Evolutionary conservation across 1,284 basidiomycete genomes (phyloP), one percentile per base, ranked within the genome.

Genomic region (Ceratobasidium sp.): DNA sequence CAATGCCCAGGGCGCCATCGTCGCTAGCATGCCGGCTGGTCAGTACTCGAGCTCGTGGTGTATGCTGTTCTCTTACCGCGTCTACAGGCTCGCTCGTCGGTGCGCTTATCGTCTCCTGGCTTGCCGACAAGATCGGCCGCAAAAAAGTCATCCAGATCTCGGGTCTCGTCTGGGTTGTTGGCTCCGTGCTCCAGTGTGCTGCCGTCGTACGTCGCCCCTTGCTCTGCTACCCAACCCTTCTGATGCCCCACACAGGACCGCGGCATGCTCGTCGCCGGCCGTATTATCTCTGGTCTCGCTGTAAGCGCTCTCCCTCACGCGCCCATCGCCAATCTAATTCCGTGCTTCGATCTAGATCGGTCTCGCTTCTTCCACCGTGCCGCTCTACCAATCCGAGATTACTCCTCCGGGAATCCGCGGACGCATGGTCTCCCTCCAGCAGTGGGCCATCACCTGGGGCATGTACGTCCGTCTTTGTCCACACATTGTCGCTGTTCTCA

Each of bases 361-460:
- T 74, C 82, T 90, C 27, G 82, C 87, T 29, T 88, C 87, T 63
- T 83, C 86, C 27, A 84, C 89, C 37, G 89, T 91, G 0, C 90
- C 90, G 7, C 85, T 91, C 76, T 92, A 92, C 80, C 91, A 92
- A 81, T 88, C 89, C 46, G 91, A 92, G 81, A 88, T 92, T 77
- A 77, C 77, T 7, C 59, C 87, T 4, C 90, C 90, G 27, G 80
- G 85, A 22, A 90, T 92, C 78, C 90, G 92, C 79, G 92, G 92
- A 48, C 88, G 90, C 43, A 85, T 92, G 76, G 89, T 93, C 51
- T 88, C 91, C 6, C 82, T 93, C 75, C 91, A 93, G 79, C 92
- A 93, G 84, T 92, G 91, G 87, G 84, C 75, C 14, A 79, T 77
- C 66, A 77, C 74, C 13, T 76, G 75, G 75, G 76, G 76, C 34